phyloP scores from a whole-genome alignment of 2,329 filamentous ascomycete genomes.

The Diplodia mutila region DNA sequence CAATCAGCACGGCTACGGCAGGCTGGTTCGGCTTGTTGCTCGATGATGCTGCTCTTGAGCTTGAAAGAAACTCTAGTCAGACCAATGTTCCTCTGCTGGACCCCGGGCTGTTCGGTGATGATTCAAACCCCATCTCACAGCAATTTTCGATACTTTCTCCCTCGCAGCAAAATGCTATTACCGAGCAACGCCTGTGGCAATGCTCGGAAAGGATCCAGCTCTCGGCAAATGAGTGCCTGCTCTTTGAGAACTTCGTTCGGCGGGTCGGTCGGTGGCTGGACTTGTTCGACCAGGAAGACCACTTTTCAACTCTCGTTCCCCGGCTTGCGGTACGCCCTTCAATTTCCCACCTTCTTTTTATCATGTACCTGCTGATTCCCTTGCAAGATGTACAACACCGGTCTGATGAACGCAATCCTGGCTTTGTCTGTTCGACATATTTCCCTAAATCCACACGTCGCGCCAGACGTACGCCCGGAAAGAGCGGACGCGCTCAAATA shows the following conservation, averaged over 20 bases:
- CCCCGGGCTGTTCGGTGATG: not conserved
- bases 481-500: conserved; percentile 52
- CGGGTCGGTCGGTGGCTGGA: conserved; percentile 47
- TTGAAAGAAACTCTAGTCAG: not conserved
- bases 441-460: conserved; percentile 42
- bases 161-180: not conserved
- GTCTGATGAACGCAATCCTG: conserved; percentile 62
- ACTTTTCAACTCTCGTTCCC: conserved; percentile 39
- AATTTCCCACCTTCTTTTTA: not conserved
- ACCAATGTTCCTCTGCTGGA: not conserved
- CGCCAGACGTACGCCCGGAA: conserved; percentile 31
- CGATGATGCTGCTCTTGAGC: conserved; percentile 18
- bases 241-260: conserved; percentile 47
- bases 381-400: conserved; percentile 54
- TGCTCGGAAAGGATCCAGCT: conserved; percentile 12
- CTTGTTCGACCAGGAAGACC: conserved; percentile 47
- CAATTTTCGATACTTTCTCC: not conserved
- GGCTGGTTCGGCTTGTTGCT: conserved; percentile 25
- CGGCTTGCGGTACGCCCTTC: conserved; percentile 34
- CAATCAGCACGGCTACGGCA: conserved; percentile 7
- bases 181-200: conserved; percentile 18
- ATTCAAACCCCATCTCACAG: not conserved
- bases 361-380: not conserved
- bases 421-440: conserved; percentile 59
- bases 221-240: conserved; percentile 25